Base-by-base conservation (phyloP, 208 protist species). In the Trypanosoma theileri region DNA sequence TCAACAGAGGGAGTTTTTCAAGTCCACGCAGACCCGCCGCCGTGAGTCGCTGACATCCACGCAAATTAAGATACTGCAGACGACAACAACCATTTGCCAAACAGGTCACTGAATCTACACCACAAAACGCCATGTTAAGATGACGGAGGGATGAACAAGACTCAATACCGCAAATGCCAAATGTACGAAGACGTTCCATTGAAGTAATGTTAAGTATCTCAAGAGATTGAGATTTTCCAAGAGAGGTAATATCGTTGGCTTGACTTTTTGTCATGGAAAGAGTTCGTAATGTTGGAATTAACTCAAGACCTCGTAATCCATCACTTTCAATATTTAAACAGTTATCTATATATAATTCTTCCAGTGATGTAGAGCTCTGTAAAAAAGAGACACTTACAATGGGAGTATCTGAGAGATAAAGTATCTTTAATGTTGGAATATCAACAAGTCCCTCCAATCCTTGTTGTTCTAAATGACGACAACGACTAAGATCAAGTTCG, bases 381-480 rank as follows among this genome's bases (percentile, higher is more conserved):
- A 89, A 69, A 51, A 86, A 89, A 40, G 63, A 21, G 24, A 89
- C 67, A 63, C 77, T 75, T 26, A 59, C 75, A 54, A 89, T 73
- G 26, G 71, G 70, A 9, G 78, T 86, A 61, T 82, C 60, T 9
- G 80, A 84, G 10, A 89, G 71, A 53, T 50, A 74, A 22, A 89
- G 77, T 42, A 89, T 69, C 57, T 81, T 66, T 26, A 89, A 67
- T 46, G 67, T 65, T 31, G 77, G 66, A 54, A 89, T 76, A 35
- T 68, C 74, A 28, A 80, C 77, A 19, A 89, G 59, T 22, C 84
- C 80, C 53, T 89, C 80, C 41, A 89, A 46, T 9, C 84, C 80
- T 24, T 75, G 69, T 51, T 79, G 80, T 64, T 89, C 80, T 6
- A 89, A 61, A 67, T 89, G 73, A n/a, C 59, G 67, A 63, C 84